Percentiles rank a stretch among this genome's conserved stretches.
Evolutionary conservation across 2,329 filamentous ascomycete species (phyloP).

Genomic region (Metarhizium guizhouense): DNA sequence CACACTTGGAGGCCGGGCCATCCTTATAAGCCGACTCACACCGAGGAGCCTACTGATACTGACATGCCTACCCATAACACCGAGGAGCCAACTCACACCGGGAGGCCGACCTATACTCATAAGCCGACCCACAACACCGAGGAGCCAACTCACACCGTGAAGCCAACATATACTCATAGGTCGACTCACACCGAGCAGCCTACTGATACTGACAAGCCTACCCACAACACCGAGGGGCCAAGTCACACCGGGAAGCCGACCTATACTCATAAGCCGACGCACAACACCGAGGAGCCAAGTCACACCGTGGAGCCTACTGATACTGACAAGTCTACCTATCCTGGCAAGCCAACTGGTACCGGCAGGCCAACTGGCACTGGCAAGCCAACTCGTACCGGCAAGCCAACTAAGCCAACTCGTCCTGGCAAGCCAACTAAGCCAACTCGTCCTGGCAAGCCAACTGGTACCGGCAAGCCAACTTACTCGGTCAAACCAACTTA

Average conservation of each 20-base stretch:
- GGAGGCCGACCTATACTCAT: neutral
- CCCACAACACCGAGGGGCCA: neutral
- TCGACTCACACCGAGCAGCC: neutral
- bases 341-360: neutral
- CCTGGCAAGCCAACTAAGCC: neutral
- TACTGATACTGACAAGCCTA: neutral
- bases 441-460: neutral
- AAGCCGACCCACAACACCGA: neutral
- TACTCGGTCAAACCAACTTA: neutral
- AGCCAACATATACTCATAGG: neutral
- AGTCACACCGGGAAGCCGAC: neutral
- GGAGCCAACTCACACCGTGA: neutral
- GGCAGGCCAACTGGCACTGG: neutral
- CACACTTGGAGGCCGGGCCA: neutral
- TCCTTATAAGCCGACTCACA: neutral
- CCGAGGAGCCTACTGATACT: neutral
- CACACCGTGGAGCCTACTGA: neutral
- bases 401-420: neutral
- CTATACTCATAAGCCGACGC: neutral
- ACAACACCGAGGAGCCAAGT: neutral
- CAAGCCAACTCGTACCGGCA: neutral
- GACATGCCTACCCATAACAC: neutral
- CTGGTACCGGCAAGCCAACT: neutral
- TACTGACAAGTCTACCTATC: neutral
- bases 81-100: neutral